These are phyloP conservation scores for Salvia splendens DNA, from an alignment of 257 asterid species.

Conservation along the genomic window DNA sequence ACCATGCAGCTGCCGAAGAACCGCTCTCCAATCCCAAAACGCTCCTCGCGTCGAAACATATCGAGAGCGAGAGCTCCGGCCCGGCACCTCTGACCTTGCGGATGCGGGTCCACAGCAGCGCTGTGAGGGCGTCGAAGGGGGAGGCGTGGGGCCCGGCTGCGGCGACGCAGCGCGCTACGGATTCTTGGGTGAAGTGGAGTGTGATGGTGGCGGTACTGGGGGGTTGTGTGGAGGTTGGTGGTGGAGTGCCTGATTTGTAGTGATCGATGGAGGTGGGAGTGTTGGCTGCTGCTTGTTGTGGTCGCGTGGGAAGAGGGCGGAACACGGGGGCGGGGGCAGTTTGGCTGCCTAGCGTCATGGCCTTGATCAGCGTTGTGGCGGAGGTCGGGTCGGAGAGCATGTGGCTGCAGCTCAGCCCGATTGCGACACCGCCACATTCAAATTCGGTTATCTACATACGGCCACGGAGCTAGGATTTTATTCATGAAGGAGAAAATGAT, in stretches of 20 bases:
- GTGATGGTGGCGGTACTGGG: conserved; percentile 40
- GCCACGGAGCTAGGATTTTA: no score
- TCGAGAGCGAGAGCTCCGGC: conserved; percentile 33
- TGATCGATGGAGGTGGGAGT: conserved; percentile 38
- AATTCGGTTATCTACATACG: conserved; percentile 49
- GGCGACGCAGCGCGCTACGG: conserved; percentile 42
- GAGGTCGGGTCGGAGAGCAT: conserved; percentile 54
- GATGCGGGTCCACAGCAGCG: conserved; percentile 50
- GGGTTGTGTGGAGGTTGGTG: conserved; percentile 18
- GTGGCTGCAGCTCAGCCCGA: conserved; percentile 69
- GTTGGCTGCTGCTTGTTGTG: not conserved
- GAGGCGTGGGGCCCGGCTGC: conserved; percentile 36
- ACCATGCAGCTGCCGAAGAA: conserved; percentile 60
- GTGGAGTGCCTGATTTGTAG: conserved; percentile 37
- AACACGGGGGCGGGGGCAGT: conserved; percentile 43
- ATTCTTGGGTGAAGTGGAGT: conserved; percentile 44
- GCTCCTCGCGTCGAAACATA: conserved; percentile 47
- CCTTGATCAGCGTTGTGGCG: conserved; percentile 51
- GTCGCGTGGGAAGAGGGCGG: conserved; percentile 45
- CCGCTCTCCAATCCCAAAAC: conserved; percentile 45
- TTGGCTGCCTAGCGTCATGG: conserved; percentile 40
- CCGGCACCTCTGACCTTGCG: conserved; percentile 43
- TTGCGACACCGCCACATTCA: conserved; percentile 60
- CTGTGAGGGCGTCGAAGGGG: conserved; percentile 54
- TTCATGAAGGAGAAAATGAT: no score